phyloP scores from a whole-genome alignment of 352 stramenopile genomes.

The Saprolegnia diclina region DNA sequence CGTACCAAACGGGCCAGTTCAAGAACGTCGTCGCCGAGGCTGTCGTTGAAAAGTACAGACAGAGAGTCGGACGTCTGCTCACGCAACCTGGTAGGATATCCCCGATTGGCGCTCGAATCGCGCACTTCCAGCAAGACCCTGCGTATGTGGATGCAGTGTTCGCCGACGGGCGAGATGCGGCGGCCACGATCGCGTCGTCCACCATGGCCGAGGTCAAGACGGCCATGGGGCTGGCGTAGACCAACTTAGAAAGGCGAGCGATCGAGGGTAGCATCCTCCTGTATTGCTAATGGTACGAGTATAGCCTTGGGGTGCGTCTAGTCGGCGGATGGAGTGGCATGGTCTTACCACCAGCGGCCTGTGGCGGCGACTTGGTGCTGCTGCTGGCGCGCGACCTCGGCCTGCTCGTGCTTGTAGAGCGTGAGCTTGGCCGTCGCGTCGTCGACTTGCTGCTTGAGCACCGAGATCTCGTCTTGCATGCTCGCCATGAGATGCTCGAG shows the following conservation, averaged over 20 bases:
- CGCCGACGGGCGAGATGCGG: constrained; percentile 67
- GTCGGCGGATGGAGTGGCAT: too few species aligned
- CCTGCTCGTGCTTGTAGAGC: constrained; percentile 17
- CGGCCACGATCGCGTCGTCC: constrained; percentile 48
- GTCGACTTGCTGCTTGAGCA: constrained; percentile 19
- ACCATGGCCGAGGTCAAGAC: constrained; percentile 75
- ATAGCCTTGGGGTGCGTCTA: too few species aligned
- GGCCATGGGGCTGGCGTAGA: constrained; percentile 53
- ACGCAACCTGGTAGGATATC: constrained; percentile 52
- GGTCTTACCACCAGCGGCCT: not conserved
- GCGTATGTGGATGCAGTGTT: constrained; percentile 89
- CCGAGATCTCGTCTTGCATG: constrained; percentile 22
- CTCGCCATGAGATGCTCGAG: constrained; percentile 21
- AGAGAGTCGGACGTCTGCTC: not conserved
- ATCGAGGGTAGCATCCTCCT: not conserved
- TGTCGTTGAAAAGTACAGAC: constrained; percentile 87
- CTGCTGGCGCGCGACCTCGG: not conserved
- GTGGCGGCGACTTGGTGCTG: not conserved
- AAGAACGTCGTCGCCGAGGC: constrained; percentile 94
- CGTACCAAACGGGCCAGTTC: constrained; percentile 84
- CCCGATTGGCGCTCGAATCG: constrained; percentile 92
- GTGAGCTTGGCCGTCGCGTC: constrained; percentile 9
- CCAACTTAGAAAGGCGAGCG: not conserved
- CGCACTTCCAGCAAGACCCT: constrained; percentile 86
- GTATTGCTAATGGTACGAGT: too few species aligned